Evolutionary conservation across 345 rosid genomes (phyloP).

Genomic region (Syzygium grande): DNA sequence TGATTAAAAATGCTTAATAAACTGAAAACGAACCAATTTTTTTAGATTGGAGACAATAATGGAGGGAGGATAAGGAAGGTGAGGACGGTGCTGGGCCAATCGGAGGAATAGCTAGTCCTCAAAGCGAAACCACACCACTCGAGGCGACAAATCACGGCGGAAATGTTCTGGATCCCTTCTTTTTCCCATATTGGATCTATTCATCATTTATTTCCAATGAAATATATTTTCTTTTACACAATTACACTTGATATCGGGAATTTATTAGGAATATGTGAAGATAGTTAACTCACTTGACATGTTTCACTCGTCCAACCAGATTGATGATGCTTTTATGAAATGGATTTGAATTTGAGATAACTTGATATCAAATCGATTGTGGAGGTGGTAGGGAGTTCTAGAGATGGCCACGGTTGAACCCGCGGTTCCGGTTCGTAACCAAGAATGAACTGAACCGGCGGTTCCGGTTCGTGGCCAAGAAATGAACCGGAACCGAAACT

Average conservation of each 20-base stretch:
- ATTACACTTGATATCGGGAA: neutral
- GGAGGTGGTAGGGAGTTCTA: no score
- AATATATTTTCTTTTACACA: fast-evolving
- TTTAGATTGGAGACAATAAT: neutral
- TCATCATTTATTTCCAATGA: neutral
- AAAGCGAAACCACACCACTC: neutral
- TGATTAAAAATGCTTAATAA: no score
- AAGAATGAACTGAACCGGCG: no score
- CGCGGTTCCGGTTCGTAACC: no score
- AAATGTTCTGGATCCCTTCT: neutral
- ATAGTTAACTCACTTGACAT: neutral
- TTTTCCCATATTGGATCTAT: no score
- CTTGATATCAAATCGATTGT: no score
- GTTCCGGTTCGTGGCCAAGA: no score
- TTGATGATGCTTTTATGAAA: neutral
- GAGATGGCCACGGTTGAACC: no score
- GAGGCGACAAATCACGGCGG: no score
- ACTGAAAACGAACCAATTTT: no score
- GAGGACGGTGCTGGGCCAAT: neutral
- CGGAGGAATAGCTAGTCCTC: neutral
- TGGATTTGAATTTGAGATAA: fast-evolving
- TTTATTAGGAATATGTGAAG: neutral
- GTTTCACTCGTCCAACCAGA: neutral
- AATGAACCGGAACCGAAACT: no score
- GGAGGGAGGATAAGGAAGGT: neutral